These are phyloP conservation scores for Penicillium alfredii DNA, from an alignment of 495 filamentous ascomycete genomes.

Conservation along the genomic window DNA sequence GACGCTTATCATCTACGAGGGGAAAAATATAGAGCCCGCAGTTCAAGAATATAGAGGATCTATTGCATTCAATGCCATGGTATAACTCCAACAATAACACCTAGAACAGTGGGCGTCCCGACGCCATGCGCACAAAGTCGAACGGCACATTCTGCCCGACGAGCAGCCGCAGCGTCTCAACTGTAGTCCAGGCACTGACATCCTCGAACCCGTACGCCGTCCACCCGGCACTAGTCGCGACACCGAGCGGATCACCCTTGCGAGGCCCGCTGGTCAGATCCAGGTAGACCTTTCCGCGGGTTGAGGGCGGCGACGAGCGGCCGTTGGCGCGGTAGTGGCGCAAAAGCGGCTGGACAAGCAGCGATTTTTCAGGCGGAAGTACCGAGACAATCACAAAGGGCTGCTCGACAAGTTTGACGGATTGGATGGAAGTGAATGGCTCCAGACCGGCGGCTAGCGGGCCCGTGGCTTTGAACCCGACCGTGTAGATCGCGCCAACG, in stretches of 20 bases:
- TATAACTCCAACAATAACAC: neutral
- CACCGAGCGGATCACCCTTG: conserved; percentile 60
- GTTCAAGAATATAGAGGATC: conserved; percentile 3
- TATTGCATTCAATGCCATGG: conserved; percentile 5
- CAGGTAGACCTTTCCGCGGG: conserved; percentile 68
- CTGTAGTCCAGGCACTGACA: conserved; percentile 74
- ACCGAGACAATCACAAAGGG: conserved; percentile 78
- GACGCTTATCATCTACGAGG: no score
- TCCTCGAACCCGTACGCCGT: conserved; percentile 73
- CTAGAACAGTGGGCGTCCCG: conserved; percentile 62
- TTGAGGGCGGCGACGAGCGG: conserved; percentile 42
- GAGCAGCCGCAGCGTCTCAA: conserved; percentile 68
- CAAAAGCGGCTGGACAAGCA: conserved; percentile 72
- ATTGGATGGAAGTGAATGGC: conserved; percentile 74
- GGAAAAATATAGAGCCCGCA: no score
- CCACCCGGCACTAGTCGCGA: conserved; percentile 67
- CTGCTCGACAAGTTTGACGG: conserved; percentile 64
- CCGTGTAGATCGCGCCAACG: conserved; percentile 73
- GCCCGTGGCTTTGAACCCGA: conserved; percentile 68
- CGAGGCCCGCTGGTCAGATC: conserved; percentile 67
- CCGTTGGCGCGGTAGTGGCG: conserved; percentile 51
- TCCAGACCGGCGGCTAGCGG: conserved; percentile 59
- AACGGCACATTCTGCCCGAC: conserved; percentile 83
- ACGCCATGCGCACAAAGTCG: conserved; percentile 76
- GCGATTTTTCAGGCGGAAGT: conserved; percentile 67